Percentiles rank a stretch among this genome's conserved stretches.
phyloP scores from a whole-genome alignment of 1,284 basidiomycete genomes.

The Ceratobasidium sp. region DNA sequence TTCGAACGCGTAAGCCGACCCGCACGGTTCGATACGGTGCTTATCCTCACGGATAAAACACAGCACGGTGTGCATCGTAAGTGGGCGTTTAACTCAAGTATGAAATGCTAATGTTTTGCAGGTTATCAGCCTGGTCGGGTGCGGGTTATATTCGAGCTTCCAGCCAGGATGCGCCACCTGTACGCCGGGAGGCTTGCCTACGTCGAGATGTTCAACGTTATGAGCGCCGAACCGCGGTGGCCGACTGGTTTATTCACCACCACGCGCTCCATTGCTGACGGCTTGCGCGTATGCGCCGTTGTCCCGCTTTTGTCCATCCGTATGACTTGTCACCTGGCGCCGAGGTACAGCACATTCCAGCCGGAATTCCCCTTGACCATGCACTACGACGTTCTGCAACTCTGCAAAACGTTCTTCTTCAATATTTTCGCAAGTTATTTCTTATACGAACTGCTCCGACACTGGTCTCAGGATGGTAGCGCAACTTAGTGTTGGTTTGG shows the following conservation, averaged over 20 bases:
- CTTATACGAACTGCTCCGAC: background rate
- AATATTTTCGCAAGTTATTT: constrained; percentile 9
- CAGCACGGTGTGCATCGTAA: background rate
- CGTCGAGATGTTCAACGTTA: background rate
- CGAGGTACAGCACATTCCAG: background rate
- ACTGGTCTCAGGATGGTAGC: constrained; percentile 6
- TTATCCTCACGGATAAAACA: background rate
- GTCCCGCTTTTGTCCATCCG: background rate
- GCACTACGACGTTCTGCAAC: background rate
- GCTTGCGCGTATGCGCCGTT: background rate
- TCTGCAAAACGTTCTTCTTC: constrained; percentile 4
- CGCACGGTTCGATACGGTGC: constrained; percentile 6
- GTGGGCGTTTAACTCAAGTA: background rate
- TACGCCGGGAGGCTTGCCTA: background rate
- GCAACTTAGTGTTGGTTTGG: no score
- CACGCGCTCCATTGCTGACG: background rate
- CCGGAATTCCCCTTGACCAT: background rate
- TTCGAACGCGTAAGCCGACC: background rate
- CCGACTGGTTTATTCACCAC: background rate
- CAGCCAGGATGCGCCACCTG: background rate
- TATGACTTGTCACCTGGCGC: constrained; percentile 5
- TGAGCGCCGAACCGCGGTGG: background rate
- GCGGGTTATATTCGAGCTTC: background rate
- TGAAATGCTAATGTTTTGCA: background rate
- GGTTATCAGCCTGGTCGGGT: background rate